A percentile compares a stretch with the other conserved stretches of the same genome.
These are phyloP conservation scores for Crepidotus sp. DNA, from an alignment of 1,284 basidiomycete genomes.

Conservation along the genomic window DNA sequence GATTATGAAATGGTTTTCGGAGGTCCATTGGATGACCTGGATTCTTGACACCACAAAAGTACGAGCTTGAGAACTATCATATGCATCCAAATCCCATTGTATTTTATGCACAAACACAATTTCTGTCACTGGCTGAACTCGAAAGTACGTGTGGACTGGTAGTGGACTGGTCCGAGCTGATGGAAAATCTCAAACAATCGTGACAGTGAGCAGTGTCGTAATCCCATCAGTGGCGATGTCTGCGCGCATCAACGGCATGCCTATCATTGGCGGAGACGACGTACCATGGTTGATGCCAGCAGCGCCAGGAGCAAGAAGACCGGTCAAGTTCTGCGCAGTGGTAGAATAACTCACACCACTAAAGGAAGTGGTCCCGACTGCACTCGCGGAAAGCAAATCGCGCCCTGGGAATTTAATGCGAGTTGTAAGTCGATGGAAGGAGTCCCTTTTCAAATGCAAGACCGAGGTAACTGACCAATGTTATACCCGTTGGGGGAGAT, in stretches of 20 bases:
- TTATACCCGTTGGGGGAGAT: constrained; percentile 46
- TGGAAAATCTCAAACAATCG: constrained; percentile 25
- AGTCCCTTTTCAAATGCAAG: background rate
- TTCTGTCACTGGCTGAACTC: too few species aligned
- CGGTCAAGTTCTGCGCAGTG: constrained; percentile 3
- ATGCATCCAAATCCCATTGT: background rate
- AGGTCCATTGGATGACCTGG: constrained; percentile 14
- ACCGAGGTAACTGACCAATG: constrained; percentile 25
- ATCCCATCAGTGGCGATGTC: constrained; percentile 41
- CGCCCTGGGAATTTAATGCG: constrained; percentile 22
- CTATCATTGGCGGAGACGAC: background rate
- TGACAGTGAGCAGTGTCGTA: constrained; percentile 39
- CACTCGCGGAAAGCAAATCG: constrained; percentile 35
- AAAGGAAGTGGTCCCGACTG: constrained; percentile 31
- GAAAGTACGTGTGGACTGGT: too few species aligned
- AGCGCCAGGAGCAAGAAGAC: constrained; percentile 40
- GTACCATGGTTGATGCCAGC: constrained; percentile 21
- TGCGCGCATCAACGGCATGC: constrained; percentile 22
- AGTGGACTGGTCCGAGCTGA: too few species aligned
- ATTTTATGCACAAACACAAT: constrained; percentile 8
- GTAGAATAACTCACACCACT: constrained; percentile 10
- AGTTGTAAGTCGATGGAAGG: too few species aligned
- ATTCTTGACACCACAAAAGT: constrained; percentile 8
- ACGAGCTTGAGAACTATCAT: background rate
- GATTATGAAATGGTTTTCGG: constrained; percentile 11